These are phyloP conservation scores for Populus trichocarpa DNA, from an alignment of 441 rosid genomes.

Conservation along the genomic window DNA sequence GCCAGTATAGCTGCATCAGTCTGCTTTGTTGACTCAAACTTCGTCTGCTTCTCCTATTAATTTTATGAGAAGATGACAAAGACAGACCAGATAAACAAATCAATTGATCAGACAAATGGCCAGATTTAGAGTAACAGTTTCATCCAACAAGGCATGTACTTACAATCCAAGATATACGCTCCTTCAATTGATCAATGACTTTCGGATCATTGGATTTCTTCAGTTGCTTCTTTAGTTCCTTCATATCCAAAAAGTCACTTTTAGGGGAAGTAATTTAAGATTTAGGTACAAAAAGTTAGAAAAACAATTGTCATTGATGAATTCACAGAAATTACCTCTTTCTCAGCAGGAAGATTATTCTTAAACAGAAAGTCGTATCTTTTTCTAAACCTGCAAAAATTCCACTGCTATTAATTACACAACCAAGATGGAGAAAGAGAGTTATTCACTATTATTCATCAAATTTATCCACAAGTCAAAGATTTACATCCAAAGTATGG, in stretches of 20 bases:
- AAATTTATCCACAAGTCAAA: not conserved
- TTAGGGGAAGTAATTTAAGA: not conserved
- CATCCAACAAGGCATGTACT: conserved; percentile 25
- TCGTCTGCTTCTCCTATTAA: conserved; percentile 67
- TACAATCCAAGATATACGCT: conserved; percentile 58
- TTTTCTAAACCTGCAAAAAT: conserved; percentile 59
- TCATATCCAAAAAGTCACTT: conserved; percentile 5
- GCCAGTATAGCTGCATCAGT: conserved; percentile 53
- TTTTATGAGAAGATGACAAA: not conserved
- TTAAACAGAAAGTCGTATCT: conserved; percentile 68
- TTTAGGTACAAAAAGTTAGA: not conserved
- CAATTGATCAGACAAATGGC: not conserved
- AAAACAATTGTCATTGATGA: not conserved
- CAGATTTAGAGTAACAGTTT: not conserved
- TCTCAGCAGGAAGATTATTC: conserved; percentile 66
- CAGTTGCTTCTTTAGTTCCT: conserved; percentile 64
- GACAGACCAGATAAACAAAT: not conserved
- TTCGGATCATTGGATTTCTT: conserved; percentile 52
- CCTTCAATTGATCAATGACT: conserved; percentile 44
- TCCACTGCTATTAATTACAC: not conserved
- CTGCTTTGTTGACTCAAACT: conserved; percentile 55
- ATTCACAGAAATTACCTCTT: conserved; percentile 48
- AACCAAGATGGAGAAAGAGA: not conserved
- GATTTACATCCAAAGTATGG: not conserved
- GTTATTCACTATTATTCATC: not conserved